A percentile compares a stretch with the other conserved stretches of the same genome.
phyloP scores from a whole-genome alignment of 345 rosid species.

The Lepidium sativum region DNA sequence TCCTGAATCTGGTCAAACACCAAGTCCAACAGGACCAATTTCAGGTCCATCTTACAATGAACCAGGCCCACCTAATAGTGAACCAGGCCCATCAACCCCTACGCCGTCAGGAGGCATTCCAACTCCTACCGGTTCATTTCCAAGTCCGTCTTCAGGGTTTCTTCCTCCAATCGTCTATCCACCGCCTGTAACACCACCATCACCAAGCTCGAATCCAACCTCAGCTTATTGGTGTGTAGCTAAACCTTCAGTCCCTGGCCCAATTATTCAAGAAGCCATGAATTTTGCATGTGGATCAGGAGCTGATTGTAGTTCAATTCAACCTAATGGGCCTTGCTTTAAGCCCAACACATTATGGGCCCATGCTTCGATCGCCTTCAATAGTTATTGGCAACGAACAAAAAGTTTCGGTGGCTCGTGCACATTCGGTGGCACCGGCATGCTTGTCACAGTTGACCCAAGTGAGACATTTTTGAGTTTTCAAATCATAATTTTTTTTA shows the following conservation, averaged over 20 bases:
- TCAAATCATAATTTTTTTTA: too few relatives aligned
- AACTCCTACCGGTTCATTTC: constrained; percentile 31
- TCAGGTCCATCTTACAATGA: constrained; percentile 37
- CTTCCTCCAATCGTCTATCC: constrained; percentile 75
- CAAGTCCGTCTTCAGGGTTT: constrained; percentile 42
- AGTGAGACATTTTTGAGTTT: constrained; percentile 37
- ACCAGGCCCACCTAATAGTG: constrained; percentile 39
- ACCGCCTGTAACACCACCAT: constrained; percentile 58
- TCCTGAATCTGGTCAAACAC: constrained; percentile 12
- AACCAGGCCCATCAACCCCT: constrained; percentile 31
- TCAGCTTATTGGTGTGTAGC: constrained; percentile 90
- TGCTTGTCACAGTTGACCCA: constrained; percentile 84
- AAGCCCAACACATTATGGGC: constrained; percentile 68
- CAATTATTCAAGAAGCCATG: constrained; percentile 91
- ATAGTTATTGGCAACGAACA: constrained; percentile 88
- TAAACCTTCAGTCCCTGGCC: constrained; percentile 90
- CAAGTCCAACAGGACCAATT: constrained; percentile 23
- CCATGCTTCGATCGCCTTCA: constrained; percentile 87
- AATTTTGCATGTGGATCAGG: constrained; percentile 89
- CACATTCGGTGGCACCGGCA: constrained; percentile 90
- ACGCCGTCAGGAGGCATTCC: constrained; percentile 28
- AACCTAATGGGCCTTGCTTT: constrained; percentile 61
- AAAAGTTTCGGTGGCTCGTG: constrained; percentile 69
- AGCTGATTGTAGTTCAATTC: constrained; percentile 72
- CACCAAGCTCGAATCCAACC: constrained; percentile 32